phyloP scores from a whole-genome alignment of 495 filamentous ascomycete species.

The Penicillium silybi region DNA sequence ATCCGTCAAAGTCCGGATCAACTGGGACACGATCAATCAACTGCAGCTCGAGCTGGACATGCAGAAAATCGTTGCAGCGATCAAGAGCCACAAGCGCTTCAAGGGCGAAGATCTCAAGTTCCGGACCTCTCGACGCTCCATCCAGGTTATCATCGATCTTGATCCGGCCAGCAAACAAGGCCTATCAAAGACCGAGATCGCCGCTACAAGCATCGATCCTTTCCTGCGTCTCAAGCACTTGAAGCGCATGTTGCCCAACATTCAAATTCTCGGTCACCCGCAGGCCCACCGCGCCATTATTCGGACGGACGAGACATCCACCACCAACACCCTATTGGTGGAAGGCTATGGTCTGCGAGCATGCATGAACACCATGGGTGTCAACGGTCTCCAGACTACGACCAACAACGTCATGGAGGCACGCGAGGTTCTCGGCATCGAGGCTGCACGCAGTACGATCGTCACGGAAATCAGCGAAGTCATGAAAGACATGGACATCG shows the following conservation, averaged over 20 bases:
- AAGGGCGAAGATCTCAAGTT: slow-evolving; percentile 57
- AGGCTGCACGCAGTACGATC: slow-evolving; percentile 85
- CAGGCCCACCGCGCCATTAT: slow-evolving; percentile 86
- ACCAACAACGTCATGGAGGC: slow-evolving; percentile 93
- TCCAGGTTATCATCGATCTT: slow-evolving; percentile 55
- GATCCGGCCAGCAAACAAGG: slow-evolving; percentile 49
- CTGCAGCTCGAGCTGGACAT: slow-evolving; percentile 73
- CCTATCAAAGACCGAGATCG: slow-evolving; percentile 54
- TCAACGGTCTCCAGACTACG: slow-evolving; percentile 65
- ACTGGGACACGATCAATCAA: slow-evolving; percentile 68
- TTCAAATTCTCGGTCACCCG: slow-evolving; percentile 82
- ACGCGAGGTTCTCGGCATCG: slow-evolving; percentile 90
- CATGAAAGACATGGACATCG: slow-evolving; percentile 92
- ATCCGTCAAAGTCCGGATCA: slow-evolving; percentile 71
- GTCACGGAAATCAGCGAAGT: slow-evolving; percentile 73
- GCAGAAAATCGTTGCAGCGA: slow-evolving; percentile 65
- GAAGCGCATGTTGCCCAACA: slow-evolving; percentile 72
- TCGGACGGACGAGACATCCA: slow-evolving; percentile 62
- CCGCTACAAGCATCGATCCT: slow-evolving; percentile 57
- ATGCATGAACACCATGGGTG: slow-evolving; percentile 89
- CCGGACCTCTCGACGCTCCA: slow-evolving; percentile 44
- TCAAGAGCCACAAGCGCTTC: slow-evolving; percentile 73
- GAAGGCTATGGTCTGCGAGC: slow-evolving; percentile 88
- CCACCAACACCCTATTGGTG: slow-evolving; percentile 68
- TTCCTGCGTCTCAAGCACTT: slow-evolving; percentile 79